Base-by-base conservation (phyloP, 495 filamentous ascomycete genomes). In the Xylaria curta region DNA sequence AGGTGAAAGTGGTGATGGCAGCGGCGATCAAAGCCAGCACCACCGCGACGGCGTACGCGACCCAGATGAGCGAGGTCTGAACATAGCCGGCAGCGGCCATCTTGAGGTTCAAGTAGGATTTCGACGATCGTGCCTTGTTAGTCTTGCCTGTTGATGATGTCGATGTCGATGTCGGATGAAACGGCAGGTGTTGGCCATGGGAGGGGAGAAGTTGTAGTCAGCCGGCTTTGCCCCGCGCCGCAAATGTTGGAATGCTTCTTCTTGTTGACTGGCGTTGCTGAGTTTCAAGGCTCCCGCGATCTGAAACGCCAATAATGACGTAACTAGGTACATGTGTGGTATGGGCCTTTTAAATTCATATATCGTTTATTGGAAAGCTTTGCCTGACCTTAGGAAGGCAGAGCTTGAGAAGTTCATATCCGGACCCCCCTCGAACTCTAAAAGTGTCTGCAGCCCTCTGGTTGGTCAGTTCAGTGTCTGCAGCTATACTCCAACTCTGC, bases 61-160 rank as follows among this genome's bases (percentile, higher is more conserved):
- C 88, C 94, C 95, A 97, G 74, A 97, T 97, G 51, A 97, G 87
- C 75, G 92, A 91, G 7, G 90, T 91, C 78, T 94, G 93, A 65
- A 97, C 87, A 76, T 94, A 86, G 63, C 83, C 84, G 68, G 83
- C 81, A 36, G 78, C 53, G 56, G 88, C 89, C 91, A 92, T 91
- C 82, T 82, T 71, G 84, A 59, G 38, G 17, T 21, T 10, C 3
- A 26, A 21, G 40, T 26, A 24, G 1, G 31, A 19, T 17, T 17
- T 53, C 28, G 33, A 13, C 12, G 1, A 17, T 60, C 12, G 17
- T 3, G 28, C 28, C 28, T 31, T 31, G 28, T 31, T 8, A 9
- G 12, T 9, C 24, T 31, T 46, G 66, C 6, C 66, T 46, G 40
- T 47, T 59, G n/a, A 19, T 31, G 28, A 53, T 46, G 40, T 47